A percentile compares a stretch with the other conserved stretches of the same genome.
phyloP scores from a whole-genome alignment of 2,329 filamentous ascomycete species.

The Parastagonospora avenae region DNA sequence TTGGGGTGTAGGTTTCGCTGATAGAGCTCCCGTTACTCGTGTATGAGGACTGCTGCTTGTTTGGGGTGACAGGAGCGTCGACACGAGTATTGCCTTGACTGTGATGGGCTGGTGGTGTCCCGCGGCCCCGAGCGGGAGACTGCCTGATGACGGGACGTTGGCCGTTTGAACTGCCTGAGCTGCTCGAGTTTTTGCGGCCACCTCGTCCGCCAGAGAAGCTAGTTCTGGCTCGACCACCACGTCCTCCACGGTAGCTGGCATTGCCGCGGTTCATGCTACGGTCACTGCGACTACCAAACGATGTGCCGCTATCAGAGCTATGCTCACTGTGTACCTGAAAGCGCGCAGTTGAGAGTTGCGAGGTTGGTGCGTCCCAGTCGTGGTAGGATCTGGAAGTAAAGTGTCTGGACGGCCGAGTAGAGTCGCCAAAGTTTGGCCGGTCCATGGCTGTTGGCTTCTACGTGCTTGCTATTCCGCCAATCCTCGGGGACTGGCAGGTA shows the following conservation, averaged over 20 bases:
- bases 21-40: constrained; percentile 16
- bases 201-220: constrained; percentile 7
- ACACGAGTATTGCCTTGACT: neutral
- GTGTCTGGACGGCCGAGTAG: constrained; percentile 1
- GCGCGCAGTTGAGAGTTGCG: neutral
- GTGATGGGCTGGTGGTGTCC: constrained; percentile 4
- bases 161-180: constrained; percentile 19
- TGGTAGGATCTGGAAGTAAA: neutral
- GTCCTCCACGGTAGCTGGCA: neutral
- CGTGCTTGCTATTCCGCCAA: constrained; percentile 2
- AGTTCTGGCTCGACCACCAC: constrained; percentile 7
- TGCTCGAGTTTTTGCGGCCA: constrained; percentile 14
- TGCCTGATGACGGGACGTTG: constrained; percentile 9
- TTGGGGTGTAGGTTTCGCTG: constrained; percentile 19
- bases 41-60: constrained; percentile 10
- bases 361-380: neutral
- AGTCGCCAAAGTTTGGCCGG: neutral
- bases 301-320: constrained; percentile 2
- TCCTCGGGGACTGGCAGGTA: neutral
- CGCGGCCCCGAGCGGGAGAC: neutral
- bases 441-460: constrained; percentile 11
- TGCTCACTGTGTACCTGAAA: constrained; percentile 1
- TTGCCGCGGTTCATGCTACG: constrained; percentile 14
- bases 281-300: neutral
- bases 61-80: constrained; percentile 5